These are phyloP conservation scores for Liriodendron chinense DNA, from an alignment of 164 flowering plant genomes.

Conservation along the genomic window DNA sequence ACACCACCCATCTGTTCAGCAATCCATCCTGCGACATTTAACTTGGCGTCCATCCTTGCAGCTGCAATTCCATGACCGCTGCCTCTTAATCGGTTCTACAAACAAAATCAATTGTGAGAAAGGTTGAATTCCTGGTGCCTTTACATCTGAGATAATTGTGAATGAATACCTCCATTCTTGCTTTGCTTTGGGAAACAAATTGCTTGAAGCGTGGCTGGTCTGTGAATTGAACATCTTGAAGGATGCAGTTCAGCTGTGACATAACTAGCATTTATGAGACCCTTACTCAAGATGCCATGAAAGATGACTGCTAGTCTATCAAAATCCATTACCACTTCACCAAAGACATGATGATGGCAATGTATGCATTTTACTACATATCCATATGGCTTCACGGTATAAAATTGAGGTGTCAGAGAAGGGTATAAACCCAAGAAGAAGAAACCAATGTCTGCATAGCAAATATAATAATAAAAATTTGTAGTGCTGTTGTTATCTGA, in stretches of 20 bases:
- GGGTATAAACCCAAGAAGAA: no score
- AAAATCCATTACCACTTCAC: conserved; percentile 5
- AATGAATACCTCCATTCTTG: conserved; percentile 90
- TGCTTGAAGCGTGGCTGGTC: conserved; percentile 97
- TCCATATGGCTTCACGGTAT: no score
- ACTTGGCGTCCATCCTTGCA: conserved; percentile 95
- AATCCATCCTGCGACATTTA: conserved; percentile 92
- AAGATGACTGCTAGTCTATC: background rate
- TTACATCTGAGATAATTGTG: conserved; percentile 2
- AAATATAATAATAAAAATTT: no score
- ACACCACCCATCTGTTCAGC: conserved; percentile 99
- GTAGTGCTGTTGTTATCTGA: no score
- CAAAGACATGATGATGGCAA: background rate
- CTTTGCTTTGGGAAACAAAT: conserved; percentile 97
- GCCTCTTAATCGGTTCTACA: conserved; percentile 87
- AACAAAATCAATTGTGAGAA: background rate
- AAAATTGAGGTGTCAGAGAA: no score
- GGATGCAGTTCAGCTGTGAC: conserved; percentile 65
- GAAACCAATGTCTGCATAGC: no score
- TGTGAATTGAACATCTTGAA: conserved; percentile 94
- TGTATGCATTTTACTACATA: no score
- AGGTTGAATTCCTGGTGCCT: background rate
- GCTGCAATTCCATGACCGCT: conserved; percentile 99
- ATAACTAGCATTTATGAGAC: conserved; percentile 18
- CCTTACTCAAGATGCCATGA: conserved; percentile 2